Conservation (phyloP, 352 stramenopile species). For the Pilasporangium apinafurcum region DNA sequence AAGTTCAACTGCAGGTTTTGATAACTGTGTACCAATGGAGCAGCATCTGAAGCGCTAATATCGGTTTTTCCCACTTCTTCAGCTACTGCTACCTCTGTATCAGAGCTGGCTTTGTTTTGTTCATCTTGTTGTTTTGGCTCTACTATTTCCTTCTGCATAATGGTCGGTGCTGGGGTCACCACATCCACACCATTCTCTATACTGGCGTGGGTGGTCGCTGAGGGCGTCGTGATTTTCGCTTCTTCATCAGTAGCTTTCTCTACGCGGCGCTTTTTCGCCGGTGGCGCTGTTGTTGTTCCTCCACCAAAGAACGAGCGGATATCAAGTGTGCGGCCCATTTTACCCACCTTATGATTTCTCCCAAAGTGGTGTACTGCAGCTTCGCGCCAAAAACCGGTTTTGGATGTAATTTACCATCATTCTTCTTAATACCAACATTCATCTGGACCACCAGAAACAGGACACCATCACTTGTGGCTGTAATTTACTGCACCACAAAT, state of each 20-base stretch:
- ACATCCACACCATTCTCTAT: background rate
- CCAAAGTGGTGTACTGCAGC: constrained; percentile 1
- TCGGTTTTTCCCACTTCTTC: background rate
- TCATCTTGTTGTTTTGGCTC: background rate
- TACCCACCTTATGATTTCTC: constrained; percentile 1
- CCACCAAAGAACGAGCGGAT: constrained; percentile 61
- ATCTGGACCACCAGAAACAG: too few species aligned
- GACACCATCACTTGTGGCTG: too few species aligned
- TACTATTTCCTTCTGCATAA: background rate
- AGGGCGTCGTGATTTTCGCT: background rate
- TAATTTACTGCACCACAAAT: too few species aligned
- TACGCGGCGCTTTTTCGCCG: background rate
- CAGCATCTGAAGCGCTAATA: background rate
- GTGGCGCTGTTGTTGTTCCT: constrained; percentile 4
- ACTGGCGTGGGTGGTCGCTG: background rate
- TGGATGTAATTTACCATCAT: too few species aligned
- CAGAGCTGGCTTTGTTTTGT: background rate
- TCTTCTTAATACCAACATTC: too few species aligned
- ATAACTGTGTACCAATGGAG: constrained; percentile 19
- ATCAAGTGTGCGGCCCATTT: constrained; percentile 15
- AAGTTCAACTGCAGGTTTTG: constrained; percentile 25
- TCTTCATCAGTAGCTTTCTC: background rate
- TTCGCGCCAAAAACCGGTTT: too few species aligned
- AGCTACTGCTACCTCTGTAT: background rate
- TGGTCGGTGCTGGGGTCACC: too few species aligned